Conservation (phyloP, 305 asterid species). For the Rubia peregrina region DNA sequence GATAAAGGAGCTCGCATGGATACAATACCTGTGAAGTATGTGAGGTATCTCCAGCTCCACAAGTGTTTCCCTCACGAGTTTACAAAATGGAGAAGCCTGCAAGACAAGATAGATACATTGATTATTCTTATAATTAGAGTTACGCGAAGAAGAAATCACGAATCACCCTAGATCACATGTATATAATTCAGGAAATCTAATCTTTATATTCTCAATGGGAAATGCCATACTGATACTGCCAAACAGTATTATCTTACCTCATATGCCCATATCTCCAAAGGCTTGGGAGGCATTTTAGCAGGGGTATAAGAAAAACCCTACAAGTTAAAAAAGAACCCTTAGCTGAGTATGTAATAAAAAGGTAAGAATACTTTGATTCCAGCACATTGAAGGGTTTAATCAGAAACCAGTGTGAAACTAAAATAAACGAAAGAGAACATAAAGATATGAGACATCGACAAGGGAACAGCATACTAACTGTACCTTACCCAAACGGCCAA, state of each 20-base stretch:
- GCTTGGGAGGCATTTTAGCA: constrained; percentile 75
- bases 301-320: constrained; percentile 71
- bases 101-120: constrained; percentile 13
- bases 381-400: background rate
- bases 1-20: background rate
- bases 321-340: constrained; percentile 15
- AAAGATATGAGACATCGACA: no score
- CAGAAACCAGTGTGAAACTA: background rate
- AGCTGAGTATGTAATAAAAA: background rate
- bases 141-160: background rate
- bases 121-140: background rate
- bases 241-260: constrained; percentile 49
- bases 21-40: constrained; percentile 64
- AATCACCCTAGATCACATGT: background rate
- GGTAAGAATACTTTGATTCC: background rate
- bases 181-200: background rate
- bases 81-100: constrained; percentile 94
- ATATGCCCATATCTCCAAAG: constrained; percentile 89
- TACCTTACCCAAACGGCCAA: constrained; percentile 91
- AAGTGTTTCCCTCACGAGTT: constrained; percentile 82
- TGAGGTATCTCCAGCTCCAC: constrained; percentile 94
- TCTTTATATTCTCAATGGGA: background rate
- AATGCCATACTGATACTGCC: background rate
- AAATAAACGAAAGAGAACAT: no score
- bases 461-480: constrained; percentile 4